Evolutionary conservation across 345 rosid genomes (phyloP).

Genomic region (Lenwebbia sp.): DNA sequence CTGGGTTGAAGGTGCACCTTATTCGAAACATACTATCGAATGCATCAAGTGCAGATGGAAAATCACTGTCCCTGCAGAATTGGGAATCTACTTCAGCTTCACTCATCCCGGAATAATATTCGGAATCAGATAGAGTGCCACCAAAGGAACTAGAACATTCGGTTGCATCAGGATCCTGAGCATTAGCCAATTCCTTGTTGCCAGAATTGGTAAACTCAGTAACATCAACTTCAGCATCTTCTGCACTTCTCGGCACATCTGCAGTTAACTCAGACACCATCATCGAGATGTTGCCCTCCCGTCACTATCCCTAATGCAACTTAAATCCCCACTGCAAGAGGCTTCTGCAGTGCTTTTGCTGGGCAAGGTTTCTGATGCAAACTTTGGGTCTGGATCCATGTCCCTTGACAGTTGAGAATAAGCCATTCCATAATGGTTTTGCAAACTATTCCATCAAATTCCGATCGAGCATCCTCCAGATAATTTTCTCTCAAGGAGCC

Average conservation of each 20-base stretch:
- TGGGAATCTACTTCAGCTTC: slow-evolving; percentile 85
- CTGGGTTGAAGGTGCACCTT: slow-evolving; percentile 34
- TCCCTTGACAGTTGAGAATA: slow-evolving; percentile 26
- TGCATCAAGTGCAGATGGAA: slow-evolving; percentile 44
- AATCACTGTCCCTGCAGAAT: slow-evolving; percentile 36
- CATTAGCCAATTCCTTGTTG: slow-evolving; percentile 8
- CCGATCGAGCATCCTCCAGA: background rate
- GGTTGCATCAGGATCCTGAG: slow-evolving; percentile 71
- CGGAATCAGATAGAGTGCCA: slow-evolving; percentile 42
- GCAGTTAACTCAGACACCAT: slow-evolving; percentile 8
- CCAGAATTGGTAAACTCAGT: slow-evolving; percentile 16
- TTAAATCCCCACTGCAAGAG: slow-evolving; percentile 12
- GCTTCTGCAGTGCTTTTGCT: slow-evolving; percentile 9
- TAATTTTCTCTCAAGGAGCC: background rate
- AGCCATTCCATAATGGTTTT: slow-evolving; percentile 11
- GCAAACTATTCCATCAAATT: background rate
- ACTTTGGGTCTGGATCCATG: slow-evolving; percentile 15
- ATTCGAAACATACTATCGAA: slow-evolving; percentile 37
- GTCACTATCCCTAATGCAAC: slow-evolving; percentile 13
- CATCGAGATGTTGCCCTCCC: slow-evolving; percentile 5
- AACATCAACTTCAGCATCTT: slow-evolving; percentile 54
- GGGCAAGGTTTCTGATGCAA: slow-evolving; percentile 10
- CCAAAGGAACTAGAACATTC: slow-evolving; percentile 89
- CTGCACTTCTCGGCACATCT: slow-evolving; percentile 13
- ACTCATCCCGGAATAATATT: slow-evolving; percentile 32